Conservation (phyloP, 495 filamentous ascomycete species). For the Umbilicaria muhlenbergii region DNA sequence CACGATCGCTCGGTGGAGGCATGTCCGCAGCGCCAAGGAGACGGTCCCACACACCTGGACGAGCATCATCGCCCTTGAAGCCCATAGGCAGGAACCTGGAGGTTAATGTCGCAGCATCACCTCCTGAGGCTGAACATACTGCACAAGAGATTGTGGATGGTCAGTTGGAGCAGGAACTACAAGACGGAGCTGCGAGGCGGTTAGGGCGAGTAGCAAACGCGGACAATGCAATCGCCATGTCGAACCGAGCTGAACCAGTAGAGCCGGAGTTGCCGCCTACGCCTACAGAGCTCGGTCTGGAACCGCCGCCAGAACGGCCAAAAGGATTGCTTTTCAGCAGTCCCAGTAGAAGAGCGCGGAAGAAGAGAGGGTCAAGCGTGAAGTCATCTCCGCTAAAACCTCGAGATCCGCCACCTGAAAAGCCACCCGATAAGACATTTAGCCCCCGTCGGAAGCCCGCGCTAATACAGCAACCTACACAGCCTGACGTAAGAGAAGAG, state of each 20-base stretch:
- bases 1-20: neutral
- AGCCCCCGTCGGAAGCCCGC: neutral
- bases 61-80: conserved; percentile 15
- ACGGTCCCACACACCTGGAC: conserved; percentile 4
- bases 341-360: conserved; percentile 21
- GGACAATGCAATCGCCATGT: conserved; percentile 12
- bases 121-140: conserved; percentile 14
- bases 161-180: conserved; percentile 24
- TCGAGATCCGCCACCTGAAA: conserved; percentile 12
- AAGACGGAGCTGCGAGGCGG: conserved; percentile 17
- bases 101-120: conserved; percentile 25
- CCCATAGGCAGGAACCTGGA: conserved; percentile 27
- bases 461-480: conserved; percentile 1
- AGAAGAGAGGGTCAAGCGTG: conserved; percentile 11
- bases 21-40: neutral
- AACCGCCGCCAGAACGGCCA: conserved; percentile 23
- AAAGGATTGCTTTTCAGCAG: conserved; percentile 24
- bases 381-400: conserved; percentile 21
- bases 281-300: conserved; percentile 43
- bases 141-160: conserved; percentile 20
- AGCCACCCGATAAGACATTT: conserved; percentile 1
- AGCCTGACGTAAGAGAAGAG: conserved; percentile 12
- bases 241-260: conserved; percentile 24
- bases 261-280: conserved; percentile 62
- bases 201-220: conserved; percentile 9